A percentile compares a stretch with the other conserved stretches of the same genome.
Conservation (phyloP, 129 eudicot genomes). For the Lonicera japonica region DNA sequence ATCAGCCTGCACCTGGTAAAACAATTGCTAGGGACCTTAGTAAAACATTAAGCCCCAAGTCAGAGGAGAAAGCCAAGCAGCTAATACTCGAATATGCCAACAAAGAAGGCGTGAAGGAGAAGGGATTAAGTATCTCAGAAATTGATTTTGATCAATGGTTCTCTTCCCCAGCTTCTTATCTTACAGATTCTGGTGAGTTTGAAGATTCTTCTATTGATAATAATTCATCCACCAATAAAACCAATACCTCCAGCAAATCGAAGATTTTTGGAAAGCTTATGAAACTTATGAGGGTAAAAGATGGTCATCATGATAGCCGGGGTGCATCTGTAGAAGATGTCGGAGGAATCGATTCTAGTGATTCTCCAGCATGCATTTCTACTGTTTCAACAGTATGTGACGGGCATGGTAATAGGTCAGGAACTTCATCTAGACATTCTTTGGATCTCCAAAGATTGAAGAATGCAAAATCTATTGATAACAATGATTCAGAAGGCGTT, state of each 20-base stretch:
- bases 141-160: constrained; percentile 59
- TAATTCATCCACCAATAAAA: constrained; percentile 14
- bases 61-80: constrained; percentile 77
- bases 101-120: constrained; percentile 43
- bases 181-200: constrained; percentile 49
- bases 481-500: constrained; percentile 11
- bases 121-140: constrained; percentile 21
- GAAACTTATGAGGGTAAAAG: constrained; percentile 43
- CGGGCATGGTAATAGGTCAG: constrained; percentile 16
- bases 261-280: constrained; percentile 53
- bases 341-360: constrained; percentile 6
- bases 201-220: constrained; percentile 28
- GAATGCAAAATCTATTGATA: constrained; percentile 2
- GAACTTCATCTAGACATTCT: constrained; percentile 28
- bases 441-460: constrained; percentile 11
- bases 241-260: constrained; percentile 21
- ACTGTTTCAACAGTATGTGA: background rate
- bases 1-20: constrained; percentile 56
- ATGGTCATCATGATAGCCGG: constrained; percentile 19
- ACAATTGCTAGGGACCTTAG: constrained; percentile 75
- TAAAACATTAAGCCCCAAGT: constrained; percentile 56
- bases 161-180: constrained; percentile 42
- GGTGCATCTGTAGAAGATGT: constrained; percentile 32
- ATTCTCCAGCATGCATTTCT: constrained; percentile 7
- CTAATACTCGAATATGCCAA: constrained; percentile 70